These are phyloP conservation scores for Tylopilus sp. DNA, from an alignment of 768 basidiomycete species.

Conservation along the genomic window DNA sequence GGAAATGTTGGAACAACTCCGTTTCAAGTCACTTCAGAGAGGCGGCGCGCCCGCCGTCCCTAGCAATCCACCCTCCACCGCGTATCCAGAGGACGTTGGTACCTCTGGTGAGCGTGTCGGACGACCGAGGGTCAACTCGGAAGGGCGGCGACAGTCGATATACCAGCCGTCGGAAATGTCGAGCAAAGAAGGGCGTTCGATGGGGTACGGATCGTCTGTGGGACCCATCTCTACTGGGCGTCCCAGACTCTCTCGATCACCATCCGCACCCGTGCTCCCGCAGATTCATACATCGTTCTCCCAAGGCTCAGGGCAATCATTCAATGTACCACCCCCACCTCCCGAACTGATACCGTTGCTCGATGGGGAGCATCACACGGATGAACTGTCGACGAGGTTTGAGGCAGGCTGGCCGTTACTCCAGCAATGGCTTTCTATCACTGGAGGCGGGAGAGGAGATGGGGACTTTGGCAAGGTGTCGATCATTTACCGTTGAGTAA, in stretches of 20 bases:
- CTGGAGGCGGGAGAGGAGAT: conserved; percentile 59
- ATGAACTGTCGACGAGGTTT: conserved; percentile 83
- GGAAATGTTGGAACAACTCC: conserved; percentile 65
- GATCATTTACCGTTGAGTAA: conserved; percentile 70
- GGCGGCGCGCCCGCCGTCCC: conserved; percentile 23
- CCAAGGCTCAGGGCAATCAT: conserved; percentile 23
- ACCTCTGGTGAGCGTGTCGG: conserved; percentile 18
- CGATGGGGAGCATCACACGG: conserved; percentile 89
- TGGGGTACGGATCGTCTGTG: conserved; percentile 22
- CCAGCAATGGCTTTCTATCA: conserved; percentile 62
- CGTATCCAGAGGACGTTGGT: conserved; percentile 17
- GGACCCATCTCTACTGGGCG: conserved; percentile 36
- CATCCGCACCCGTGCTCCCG: conserved; percentile 49
- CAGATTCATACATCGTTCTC: conserved; percentile 27
- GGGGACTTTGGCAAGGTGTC: conserved; percentile 71
- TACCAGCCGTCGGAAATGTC: conserved; percentile 24
- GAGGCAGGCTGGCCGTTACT: conserved; percentile 82
- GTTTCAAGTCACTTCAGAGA: conserved; percentile 53
- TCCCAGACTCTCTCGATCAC: conserved; percentile 52
- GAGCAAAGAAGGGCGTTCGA: conserved; percentile 20
- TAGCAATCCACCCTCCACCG: conserved; percentile 14
- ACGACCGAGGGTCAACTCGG: conserved; percentile 29
- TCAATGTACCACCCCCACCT: conserved; percentile 36
- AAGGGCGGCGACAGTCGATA: conserved; percentile 23
- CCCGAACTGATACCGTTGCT: conserved; percentile 56